Conservation (phyloP, 371 early-diverging fungal genomes). For the Apophysomyces sp. region DNA sequence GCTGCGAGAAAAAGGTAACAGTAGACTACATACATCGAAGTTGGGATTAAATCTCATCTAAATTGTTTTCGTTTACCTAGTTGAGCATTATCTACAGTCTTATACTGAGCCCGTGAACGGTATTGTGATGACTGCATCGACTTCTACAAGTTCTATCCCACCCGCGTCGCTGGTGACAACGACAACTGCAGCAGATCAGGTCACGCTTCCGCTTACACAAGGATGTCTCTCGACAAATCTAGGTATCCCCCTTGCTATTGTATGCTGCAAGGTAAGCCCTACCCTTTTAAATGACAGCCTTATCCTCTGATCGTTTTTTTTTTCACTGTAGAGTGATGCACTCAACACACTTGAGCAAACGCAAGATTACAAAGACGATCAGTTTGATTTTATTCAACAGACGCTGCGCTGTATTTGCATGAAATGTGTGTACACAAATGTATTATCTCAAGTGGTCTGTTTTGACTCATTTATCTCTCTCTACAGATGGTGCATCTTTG, state of each 20-base stretch:
- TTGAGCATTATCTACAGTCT: conserved; percentile 55
- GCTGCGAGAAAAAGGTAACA: conserved; percentile 63
- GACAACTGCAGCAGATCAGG: conserved; percentile 25
- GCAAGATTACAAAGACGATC: conserved; percentile 79
- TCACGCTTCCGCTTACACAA: conserved; percentile 66
- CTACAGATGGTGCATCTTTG: conserved; percentile 84
- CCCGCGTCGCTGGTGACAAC: conserved; percentile 14
- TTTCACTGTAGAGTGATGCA: conserved; percentile 64
- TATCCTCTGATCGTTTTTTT: neutral
- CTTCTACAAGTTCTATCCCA: conserved; percentile 34
- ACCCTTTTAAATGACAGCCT: neutral
- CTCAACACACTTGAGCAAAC: conserved; percentile 74
- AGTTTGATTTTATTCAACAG: conserved; percentile 93
- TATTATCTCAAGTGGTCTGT: neutral
- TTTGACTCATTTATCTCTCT: neutral
- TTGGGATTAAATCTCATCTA: neutral
- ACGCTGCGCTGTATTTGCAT: conserved; percentile 87
- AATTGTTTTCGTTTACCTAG: conserved; percentile 10
- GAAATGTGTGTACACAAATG: conserved; percentile 60
- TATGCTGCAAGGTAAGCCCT: conserved; percentile 77
- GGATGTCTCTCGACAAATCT: conserved; percentile 80
- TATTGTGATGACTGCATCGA: conserved; percentile 36
- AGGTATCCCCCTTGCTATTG: conserved; percentile 83
- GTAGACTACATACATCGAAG: no score
- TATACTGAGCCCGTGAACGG: conserved; percentile 44